Base-by-base conservation (phyloP, 2,329 filamentous ascomycete species). In the Neoarthrinium moseri region DNA sequence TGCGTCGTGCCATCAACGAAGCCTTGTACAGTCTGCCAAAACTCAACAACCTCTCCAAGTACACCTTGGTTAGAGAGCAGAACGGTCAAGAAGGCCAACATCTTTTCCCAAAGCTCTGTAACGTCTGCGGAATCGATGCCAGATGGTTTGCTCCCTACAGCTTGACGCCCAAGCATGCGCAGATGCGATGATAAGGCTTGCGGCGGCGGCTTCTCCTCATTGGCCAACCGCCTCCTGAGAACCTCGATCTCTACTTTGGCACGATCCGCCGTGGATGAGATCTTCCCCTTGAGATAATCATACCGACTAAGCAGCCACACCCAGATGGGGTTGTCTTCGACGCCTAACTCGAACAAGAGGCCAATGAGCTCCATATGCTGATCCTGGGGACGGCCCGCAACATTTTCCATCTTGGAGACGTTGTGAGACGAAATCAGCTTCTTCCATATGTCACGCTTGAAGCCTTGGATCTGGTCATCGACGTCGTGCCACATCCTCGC, bases 401-500 rank as follows among this genome's bases (percentile, higher is more conserved):
- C 60, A 58, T 71, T 64, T 53, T 83, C 73, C 40, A 74, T 54
- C 60, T 75, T 71, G 43, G 78, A 63, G 52, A 77, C 62, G 54
- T 75, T 73, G 60, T 91, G 85, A 8, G 85, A 78, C 27, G 83
- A 81, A 30, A 86, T 83, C 40, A 99, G 74, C 54, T 81, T 84
- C 59, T 86, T 85, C 91, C 94, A 97, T 6, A 95, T 74, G 46
- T 96, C 90, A 11, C 89, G 80, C 69, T 96, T 97, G 71, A 97
- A 95, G 2, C 73, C 67, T 52, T 91, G 84, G 17, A 96, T 84
- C 58, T 96, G 92, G 37, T 89, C 82, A 51, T 95, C 87, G 8
- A 96, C 89, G 63, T 96, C 91, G 52, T 88, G 80, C 94, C 94
- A 99, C 86, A 99, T 95, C 41, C 91, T 83, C 6, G 87, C 91